Evolutionary conservation across 805 yeast species (phyloP).

Genomic region (Grigorovia yakushimaensis): DNA sequence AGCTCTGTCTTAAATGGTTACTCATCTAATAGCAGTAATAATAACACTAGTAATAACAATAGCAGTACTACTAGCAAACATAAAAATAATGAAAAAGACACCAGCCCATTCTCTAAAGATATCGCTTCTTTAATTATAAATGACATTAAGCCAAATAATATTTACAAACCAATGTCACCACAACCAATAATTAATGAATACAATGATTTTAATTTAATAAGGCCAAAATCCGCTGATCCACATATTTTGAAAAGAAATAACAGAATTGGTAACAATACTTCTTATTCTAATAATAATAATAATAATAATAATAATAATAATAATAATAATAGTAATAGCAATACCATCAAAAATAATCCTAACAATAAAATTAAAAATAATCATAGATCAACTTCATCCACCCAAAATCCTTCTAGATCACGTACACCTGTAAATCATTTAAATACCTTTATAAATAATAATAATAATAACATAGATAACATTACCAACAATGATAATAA

Average conservation of each 20-base stretch:
- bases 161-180: constrained; percentile 22
- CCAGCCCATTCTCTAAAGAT: constrained; percentile 1
- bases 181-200: constrained; percentile 30
- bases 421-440: constrained; percentile 2
- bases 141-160: constrained; percentile 5
- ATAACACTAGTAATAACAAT: background rate
- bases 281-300: constrained; percentile 1
- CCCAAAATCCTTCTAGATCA: background rate
- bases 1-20: constrained; percentile 6
- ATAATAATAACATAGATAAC: constrained; percentile 6
- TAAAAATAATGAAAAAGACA: constrained; percentile 1
- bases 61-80: background rate
- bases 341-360: background rate
- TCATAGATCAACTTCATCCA: background rate
- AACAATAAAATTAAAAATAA: background rate
- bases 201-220: constrained; percentile 24
- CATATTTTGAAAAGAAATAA: constrained; percentile 5
- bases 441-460: constrained; percentile 1
- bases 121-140: constrained; percentile 5
- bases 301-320: background rate
- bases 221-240: constrained; percentile 39
- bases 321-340: constrained; percentile 8
- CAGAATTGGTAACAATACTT: constrained; percentile 3
- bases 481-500: background rate
- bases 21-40: constrained; percentile 3